Percentiles rank a stretch among this genome's conserved stretches.
Conservation (phyloP, 2,329 filamentous ascomycete genomes). For the Fusarium clavum region DNA sequence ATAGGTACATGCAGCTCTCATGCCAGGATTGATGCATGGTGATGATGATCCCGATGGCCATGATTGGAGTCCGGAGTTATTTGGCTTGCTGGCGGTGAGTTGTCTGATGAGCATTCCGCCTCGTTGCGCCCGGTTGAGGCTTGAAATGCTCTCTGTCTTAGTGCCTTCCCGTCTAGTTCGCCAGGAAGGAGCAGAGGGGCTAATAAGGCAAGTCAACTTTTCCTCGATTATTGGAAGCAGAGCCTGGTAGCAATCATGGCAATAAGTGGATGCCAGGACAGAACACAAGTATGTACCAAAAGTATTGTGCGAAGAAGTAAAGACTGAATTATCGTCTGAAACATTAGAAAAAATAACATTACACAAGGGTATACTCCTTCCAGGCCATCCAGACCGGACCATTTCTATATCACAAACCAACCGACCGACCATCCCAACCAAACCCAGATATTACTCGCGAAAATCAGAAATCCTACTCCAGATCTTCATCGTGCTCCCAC, state of each 20-base stretch:
- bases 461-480: constrained; percentile 35
- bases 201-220: too few species aligned
- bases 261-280: too few species aligned
- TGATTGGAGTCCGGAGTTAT: neutral
- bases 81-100: too few species aligned
- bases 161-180: neutral
- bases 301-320: neutral
- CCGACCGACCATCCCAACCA: constrained; percentile 19
- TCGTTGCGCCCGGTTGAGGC: too few species aligned
- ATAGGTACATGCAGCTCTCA: neutral
- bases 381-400: neutral
- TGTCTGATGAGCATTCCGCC: too few species aligned
- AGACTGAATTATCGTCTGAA: constrained; percentile 1
- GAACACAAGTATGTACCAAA: too few species aligned
- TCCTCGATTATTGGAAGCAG: too few species aligned
- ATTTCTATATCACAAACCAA: neutral
- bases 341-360: constrained; percentile 37
- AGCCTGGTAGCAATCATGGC: too few species aligned
- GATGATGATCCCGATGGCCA: rapidly evolving
- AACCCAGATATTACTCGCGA: constrained; percentile 25
- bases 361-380: constrained; percentile 44
- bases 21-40: neutral
- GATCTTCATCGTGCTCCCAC: constrained; percentile 60
- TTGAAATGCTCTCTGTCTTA: neutral
- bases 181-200: neutral